Percentiles rank a stretch among this genome's conserved stretches.
phyloP scores from a whole-genome alignment of 139 green algal genomes.

The Mychonastes homosphaera region DNA sequence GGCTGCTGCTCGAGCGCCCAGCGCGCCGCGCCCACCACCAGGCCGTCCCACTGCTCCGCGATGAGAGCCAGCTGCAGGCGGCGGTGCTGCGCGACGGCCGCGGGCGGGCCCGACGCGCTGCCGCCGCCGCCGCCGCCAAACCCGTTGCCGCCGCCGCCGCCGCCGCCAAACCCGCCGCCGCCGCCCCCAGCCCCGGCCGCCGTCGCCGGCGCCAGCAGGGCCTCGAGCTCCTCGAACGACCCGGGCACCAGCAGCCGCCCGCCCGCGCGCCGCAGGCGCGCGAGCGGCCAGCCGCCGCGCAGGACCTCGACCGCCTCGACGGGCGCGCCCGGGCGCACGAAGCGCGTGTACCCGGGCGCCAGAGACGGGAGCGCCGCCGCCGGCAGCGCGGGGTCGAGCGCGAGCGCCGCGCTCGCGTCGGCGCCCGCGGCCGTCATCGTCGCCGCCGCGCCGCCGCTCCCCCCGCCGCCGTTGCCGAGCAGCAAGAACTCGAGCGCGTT shows the following conservation, averaged over 20 bases:
- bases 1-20: slow-evolving; percentile 2
- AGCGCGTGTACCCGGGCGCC: too few relatives aligned
- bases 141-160: too few relatives aligned
- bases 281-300: too few relatives aligned
- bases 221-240: slow-evolving; percentile 7
- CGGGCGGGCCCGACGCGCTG: slow-evolving; percentile 5
- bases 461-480: not conserved
- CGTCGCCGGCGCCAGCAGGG: slow-evolving; percentile 3
- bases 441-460: not conserved
- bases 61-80: slow-evolving; percentile 18
- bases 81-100: slow-evolving; percentile 4
- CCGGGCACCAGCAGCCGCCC: slow-evolving; percentile 7
- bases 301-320: not conserved
- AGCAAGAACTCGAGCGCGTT: not conserved
- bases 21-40: not conserved
- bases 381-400: not conserved
- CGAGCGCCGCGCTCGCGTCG: not conserved
- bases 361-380: too few relatives aligned
- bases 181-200: too few relatives aligned
- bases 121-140: too few relatives aligned
- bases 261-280: not conserved
- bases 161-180: too few relatives aligned
- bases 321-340: not conserved
- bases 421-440: not conserved
- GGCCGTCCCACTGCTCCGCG: slow-evolving; percentile 3